Base-by-base conservation (phyloP, 768 basidiomycete genomes). In the Agrocybe praecox region DNA sequence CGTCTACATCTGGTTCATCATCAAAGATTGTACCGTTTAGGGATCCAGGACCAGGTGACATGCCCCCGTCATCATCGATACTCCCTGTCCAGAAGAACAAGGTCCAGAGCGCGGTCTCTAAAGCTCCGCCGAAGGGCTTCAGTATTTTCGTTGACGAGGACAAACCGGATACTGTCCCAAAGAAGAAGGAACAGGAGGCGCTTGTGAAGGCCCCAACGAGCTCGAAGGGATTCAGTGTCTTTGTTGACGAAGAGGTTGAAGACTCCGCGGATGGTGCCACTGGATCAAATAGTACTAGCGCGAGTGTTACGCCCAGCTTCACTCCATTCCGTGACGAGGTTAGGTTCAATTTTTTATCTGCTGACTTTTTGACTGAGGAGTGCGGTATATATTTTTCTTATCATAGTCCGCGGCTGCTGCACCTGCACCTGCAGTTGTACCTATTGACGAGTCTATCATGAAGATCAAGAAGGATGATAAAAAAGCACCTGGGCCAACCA, bases 241-340 rank as follows among this genome's bases (percentile, higher is more conserved):
- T 40, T 12, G 36, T 40, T 12, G 36, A 40, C 14, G 36, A 40
- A 14, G 36, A 40, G 5, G 5, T n/a, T 12, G 14, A 40, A 40
- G 36, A n/a, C 36, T 3, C 36, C 5, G 36, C 36, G 5, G n/a
- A 6, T 15, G 36, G 36, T n/a, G 14, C 36, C 14, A 5, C 36
- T 5, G 26, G 4, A n/a, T 12, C 36, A 15, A n/a, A 15, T 40
- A 40, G 36, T 40, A 40, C 36, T 40, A 40, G 36, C 12, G 36
- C 36, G 6, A 40, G 36, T 40, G 36, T 3, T 14, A 83, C 81
- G 22, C 80, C 86, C 26, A 82, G 73, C 57, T 91, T 92, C 63
- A 83, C 79, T 45, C 89, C 90, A 14, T 92, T 88, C 72, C 79
- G 81, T 55, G 90, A 92, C 65, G 87, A 89, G 72, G 88, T 87